phyloP scores from a whole-genome alignment of 108 stramenopile species.

The Skeletonema costatum region DNA sequence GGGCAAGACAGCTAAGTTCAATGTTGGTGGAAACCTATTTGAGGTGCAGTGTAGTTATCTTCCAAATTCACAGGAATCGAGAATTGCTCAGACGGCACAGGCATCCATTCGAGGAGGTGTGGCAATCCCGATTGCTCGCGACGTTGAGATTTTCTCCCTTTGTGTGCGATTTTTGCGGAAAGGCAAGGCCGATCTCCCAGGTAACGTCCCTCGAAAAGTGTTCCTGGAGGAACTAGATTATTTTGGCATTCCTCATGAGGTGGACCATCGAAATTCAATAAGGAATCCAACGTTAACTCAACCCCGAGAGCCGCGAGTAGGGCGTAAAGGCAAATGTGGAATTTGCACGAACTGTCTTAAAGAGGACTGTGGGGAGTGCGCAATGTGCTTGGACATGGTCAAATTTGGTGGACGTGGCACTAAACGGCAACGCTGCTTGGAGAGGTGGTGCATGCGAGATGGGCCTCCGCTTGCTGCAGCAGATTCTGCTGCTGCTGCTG shows the following conservation, averaged over 20 bases:
- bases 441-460: conserved; percentile 15
- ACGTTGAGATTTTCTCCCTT: conserved; percentile 17
- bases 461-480: background rate
- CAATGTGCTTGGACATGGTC: conserved; percentile 47
- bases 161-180: conserved; percentile 16
- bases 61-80: conserved; percentile 11
- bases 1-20: conserved; percentile 1
- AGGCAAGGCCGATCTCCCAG: conserved; percentile 9
- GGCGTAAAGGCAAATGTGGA: background rate
- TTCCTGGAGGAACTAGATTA: conserved; percentile 12
- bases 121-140: conserved; percentile 15
- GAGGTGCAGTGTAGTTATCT: conserved; percentile 9
- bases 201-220: conserved; percentile 1
- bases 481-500: background rate
- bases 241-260: conserved; percentile 15
- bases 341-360: conserved; percentile 38
- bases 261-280: conserved; percentile 8
- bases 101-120: conserved; percentile 16
- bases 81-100: conserved; percentile 13
- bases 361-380: conserved; percentile 60
- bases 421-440: conserved; percentile 21
- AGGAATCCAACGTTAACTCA: background rate
- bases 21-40: conserved; percentile 18
- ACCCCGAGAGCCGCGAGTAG: background rate
- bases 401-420: conserved; percentile 64